A percentile compares a stretch with the other conserved stretches of the same genome.
Conservation (phyloP, 192 early-diverging fungal genomes). For the Entophlyctis luteolus region DNA sequence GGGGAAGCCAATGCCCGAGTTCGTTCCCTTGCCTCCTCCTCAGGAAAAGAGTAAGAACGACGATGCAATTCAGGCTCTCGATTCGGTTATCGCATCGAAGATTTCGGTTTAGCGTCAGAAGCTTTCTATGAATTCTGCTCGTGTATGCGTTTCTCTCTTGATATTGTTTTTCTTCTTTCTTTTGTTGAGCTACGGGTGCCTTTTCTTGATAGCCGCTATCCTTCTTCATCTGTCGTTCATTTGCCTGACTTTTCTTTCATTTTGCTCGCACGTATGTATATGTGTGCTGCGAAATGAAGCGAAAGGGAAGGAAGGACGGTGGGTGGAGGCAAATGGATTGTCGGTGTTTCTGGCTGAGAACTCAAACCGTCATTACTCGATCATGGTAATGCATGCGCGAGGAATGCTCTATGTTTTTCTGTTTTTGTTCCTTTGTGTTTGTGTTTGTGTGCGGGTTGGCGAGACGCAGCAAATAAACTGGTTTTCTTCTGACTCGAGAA, state of each 20-base stretch:
- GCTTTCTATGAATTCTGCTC: background rate
- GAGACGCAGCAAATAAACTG: conserved; percentile 2
- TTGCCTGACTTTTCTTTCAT: background rate
- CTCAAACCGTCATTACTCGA: conserved; percentile 3
- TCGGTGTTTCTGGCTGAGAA: conserved; percentile 6
- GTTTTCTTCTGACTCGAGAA: background rate
- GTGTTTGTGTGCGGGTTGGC: background rate
- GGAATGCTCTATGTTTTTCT: conserved; percentile 55
- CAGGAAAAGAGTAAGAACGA: background rate
- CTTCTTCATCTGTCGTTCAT: too few species aligned
- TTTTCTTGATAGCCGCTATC: too few species aligned
- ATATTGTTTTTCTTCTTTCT: background rate
- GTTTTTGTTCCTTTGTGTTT: background rate
- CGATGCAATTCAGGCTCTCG: background rate
- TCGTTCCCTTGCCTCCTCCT: background rate
- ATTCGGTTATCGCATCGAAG: too few species aligned
- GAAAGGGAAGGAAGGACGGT: too few species aligned
- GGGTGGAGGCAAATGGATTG: too few species aligned
- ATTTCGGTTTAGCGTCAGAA: too few species aligned
- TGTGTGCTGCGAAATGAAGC: too few species aligned
- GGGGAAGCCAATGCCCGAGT: background rate
- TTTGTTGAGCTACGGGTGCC: background rate
- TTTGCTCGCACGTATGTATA: too few species aligned
- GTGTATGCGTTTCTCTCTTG: background rate
- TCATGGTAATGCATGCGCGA: conserved; percentile 8